Base-by-base conservation (phyloP, 2,329 filamentous ascomycete species). In the Xylaria sp. region DNA sequence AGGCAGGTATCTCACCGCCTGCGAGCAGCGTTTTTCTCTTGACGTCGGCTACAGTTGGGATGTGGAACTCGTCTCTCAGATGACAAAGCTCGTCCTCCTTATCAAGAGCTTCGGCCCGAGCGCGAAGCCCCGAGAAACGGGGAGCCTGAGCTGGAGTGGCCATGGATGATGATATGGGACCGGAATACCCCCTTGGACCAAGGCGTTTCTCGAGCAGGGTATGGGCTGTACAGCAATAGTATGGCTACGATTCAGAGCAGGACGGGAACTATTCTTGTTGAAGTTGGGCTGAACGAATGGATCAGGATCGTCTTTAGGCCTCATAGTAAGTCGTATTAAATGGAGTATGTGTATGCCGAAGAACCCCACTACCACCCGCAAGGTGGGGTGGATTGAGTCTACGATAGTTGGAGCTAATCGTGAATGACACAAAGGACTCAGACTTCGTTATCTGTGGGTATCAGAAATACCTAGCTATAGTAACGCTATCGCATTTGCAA, bases 11-110 rank as follows among this genome's bases (percentile, higher is more conserved):
- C 61, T 68, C 64, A 70, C 69, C 67, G 65, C 55, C 59, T 61
- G 57, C 55, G 60, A 55, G 42, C 37, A 75, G 66, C 19, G 73
- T 75, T 53, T 66, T 71, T 35, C 73, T 71, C 63, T 69, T 71
- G 56, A 74, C 65, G 37, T 75, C 73, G 43, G 70, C 72, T 61
- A 63, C 69, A 11, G 70, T 71, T 47, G 73, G 73, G 53, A 75
- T 71, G 6, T 63, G 69, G 49, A 75, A 75, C 57, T 75, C 72
- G 51, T 70, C 67, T 57, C 70, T 69, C 52, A 73, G 63, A 28
- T 70, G 69, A 46, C 67, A 66, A 60, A 75, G 69, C 28, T 47
- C 38, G 50, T 75, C 72, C 28, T 71, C 70, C 52, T 53, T 56
- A 57, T 75, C 73, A 15, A 73, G 64, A 37, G 63, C 61, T 63